Conservation (phyloP, 345 rosid genomes). For the Euphorbia pulcherrima region DNA sequence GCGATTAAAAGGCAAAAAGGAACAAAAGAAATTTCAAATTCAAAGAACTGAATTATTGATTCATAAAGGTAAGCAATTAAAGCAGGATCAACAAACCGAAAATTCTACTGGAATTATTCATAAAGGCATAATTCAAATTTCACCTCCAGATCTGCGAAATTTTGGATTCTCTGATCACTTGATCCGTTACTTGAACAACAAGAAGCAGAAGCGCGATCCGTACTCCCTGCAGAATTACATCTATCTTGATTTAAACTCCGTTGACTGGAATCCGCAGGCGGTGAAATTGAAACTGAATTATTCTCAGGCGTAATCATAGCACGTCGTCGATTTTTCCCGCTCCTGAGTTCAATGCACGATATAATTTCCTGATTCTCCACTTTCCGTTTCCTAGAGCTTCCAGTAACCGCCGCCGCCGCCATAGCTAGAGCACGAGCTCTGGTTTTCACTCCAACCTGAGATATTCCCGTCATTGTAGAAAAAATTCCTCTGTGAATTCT, state of each 20-base stretch:
- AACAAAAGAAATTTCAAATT: slow-evolving; percentile 13
- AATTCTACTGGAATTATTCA: slow-evolving; percentile 18
- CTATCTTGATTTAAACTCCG: slow-evolving; percentile 17
- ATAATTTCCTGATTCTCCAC: slow-evolving; percentile 8
- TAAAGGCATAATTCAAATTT: slow-evolving; percentile 1
- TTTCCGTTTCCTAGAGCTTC: slow-evolving; percentile 24
- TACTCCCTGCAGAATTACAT: slow-evolving; percentile 27
- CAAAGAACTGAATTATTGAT: slow-evolving; percentile 11
- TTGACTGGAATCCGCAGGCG: slow-evolving; percentile 1
- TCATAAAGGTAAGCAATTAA: slow-evolving; percentile 25
- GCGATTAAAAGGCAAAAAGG: slow-evolving; percentile 9
- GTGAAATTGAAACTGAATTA: too few species aligned
- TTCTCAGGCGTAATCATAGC: slow-evolving; percentile 14
- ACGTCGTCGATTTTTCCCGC: slow-evolving; percentile 14
- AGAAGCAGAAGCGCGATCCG: slow-evolving; percentile 38
- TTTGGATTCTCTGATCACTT: slow-evolving; percentile 27
- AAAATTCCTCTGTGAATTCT: slow-evolving; percentile 14
- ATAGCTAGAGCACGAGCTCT: slow-evolving; percentile 26
- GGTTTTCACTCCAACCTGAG: slow-evolving; percentile 33
- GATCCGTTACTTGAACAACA: slow-evolving; percentile 59
- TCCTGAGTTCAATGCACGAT: slow-evolving; percentile 39
- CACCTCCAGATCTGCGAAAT: slow-evolving; percentile 56
- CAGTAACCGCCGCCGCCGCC: slow-evolving; percentile 11
- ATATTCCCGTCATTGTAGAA: slow-evolving; percentile 28
- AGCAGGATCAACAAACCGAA: slow-evolving; percentile 27